phyloP scores from a whole-genome alignment of 164 flowering plant species.

The Tetrastigma voinierianum region DNA sequence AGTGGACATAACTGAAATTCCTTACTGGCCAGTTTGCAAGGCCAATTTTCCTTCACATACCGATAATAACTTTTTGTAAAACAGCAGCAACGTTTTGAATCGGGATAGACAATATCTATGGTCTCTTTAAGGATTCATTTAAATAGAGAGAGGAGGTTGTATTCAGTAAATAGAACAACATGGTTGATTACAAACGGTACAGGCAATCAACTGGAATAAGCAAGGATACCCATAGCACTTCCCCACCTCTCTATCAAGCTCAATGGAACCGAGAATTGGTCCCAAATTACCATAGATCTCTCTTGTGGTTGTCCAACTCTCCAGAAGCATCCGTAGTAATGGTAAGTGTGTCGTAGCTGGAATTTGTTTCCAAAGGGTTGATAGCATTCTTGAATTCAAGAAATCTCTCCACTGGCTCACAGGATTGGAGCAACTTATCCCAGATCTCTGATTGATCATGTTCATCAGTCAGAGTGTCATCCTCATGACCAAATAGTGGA shows the following conservation, averaged over 20 bases:
- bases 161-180: background rate
- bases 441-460: conserved; percentile 23
- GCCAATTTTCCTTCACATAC: conserved; percentile 97
- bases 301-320: conserved; percentile 19
- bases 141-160: background rate
- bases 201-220: background rate
- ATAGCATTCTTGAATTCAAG: conserved; percentile 46
- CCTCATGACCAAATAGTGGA: conserved; percentile 40
- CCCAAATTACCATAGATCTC: conserved; percentile 12
- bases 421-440: conserved; percentile 38
- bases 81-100: conserved; percentile 93
- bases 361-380: conserved; percentile 17
- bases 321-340: conserved; percentile 18
- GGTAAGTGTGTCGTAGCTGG: conserved; percentile 6
- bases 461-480: conserved; percentile 15
- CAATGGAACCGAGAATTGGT: conserved; percentile 59
- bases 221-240: conserved; percentile 96
- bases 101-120: conserved; percentile 88
- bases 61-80: conserved; percentile 96
- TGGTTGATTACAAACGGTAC: background rate
- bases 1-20: conserved; percentile 8
- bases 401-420: conserved; percentile 69
- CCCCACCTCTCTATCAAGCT: conserved; percentile 92
- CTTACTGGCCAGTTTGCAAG: conserved; percentile 79
- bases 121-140: conserved; percentile 34